Base-by-base conservation (phyloP, 345 rosid species). In the Isatis tinctoria region DNA sequence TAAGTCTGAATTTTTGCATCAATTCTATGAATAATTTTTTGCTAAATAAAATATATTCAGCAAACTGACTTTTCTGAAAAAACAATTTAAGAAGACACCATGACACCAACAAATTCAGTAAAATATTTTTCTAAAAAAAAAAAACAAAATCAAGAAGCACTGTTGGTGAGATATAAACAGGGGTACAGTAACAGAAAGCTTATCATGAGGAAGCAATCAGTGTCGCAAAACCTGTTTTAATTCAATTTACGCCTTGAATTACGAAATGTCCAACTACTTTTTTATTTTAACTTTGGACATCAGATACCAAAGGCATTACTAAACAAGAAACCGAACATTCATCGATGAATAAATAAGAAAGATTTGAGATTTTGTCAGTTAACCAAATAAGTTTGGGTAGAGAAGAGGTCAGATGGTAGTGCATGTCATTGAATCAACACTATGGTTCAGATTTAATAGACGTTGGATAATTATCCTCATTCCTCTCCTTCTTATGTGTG, bases 341-440 rank as follows among this genome's bases (percentile, higher is more conserved):
- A 33, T 33, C 26, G 12, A 16, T 2, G 1, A 6, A 24, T 3
- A 2, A 51, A 49, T 4, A 22, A 47, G 1, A 16, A 2, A 39
- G 13, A 10, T 13, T 43, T 20, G 1, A 45, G 4, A 45, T 8
- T 16, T 45, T 33, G 36, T 33, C 33, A 6, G 7, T 33, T 33
- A 0, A 33, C 9, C 7, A 7, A 33, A 30, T 30, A 30, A 30
- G 33, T 30, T 30, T 27, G 3, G 33, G 6, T 7, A 35, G 8
- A 35, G 2, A 35, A 49, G 80, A 87, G 90, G 84, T 91, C 97
- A 91, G 96, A 91, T 89, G 93, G 93, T 86, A 83, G 84, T 87
- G 96, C 97, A 89, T 91, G 95, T 86, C 76, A 6, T 58, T 44
- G 24, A 49, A 54, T 91, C 93, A 87, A 85, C 93, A 91, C 76